Conservation (phyloP, 495 filamentous ascomycete genomes). For the Neurospora intermedia region DNA sequence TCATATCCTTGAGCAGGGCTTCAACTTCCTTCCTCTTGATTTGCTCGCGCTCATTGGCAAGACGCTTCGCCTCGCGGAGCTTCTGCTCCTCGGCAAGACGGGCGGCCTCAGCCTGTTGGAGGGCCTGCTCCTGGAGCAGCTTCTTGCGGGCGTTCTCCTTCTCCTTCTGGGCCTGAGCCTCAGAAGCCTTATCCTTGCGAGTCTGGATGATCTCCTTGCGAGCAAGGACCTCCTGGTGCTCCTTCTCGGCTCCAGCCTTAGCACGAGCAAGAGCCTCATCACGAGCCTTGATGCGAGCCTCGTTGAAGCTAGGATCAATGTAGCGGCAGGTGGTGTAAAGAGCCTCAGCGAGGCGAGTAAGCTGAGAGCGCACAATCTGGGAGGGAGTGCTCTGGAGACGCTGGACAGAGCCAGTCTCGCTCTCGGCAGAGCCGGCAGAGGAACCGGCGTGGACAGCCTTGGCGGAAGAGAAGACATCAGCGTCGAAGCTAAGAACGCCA, state of each 20-base stretch:
- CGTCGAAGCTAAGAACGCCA: conserved; percentile 91
- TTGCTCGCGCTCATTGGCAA: conserved; percentile 80
- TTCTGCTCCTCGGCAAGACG: conserved; percentile 83
- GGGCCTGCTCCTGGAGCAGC: conserved; percentile 68
- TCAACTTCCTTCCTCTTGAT: conserved; percentile 90
- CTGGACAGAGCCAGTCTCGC: conserved; percentile 75
- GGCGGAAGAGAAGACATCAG: conserved; percentile 93
- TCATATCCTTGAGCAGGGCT: conserved; percentile 91
- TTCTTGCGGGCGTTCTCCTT: conserved; percentile 85
- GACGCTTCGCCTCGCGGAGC: conserved; percentile 77
- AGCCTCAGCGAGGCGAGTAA: conserved; percentile 81
- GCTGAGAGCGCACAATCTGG: conserved; percentile 92
- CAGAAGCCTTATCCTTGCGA: conserved; percentile 88
- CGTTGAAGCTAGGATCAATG: conserved; percentile 80
- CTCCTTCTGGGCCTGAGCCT: conserved; percentile 72
- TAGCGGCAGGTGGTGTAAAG: conserved; percentile 90
- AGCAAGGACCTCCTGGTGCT: conserved; percentile 80
- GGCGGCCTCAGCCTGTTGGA: conserved; percentile 76
- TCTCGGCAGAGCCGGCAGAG: conserved; percentile 78
- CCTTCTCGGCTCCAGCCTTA: conserved; percentile 75
- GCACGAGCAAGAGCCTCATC: conserved; percentile 70
- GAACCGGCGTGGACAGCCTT: conserved; percentile 86
- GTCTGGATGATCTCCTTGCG: conserved; percentile 87
- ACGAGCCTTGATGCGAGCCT: conserved; percentile 66
- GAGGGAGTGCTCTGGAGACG: conserved; percentile 94